These are phyloP conservation scores for Lasiodiplodia theobromae DNA, from an alignment of 2,329 filamentous ascomycete genomes.

Conservation along the genomic window DNA sequence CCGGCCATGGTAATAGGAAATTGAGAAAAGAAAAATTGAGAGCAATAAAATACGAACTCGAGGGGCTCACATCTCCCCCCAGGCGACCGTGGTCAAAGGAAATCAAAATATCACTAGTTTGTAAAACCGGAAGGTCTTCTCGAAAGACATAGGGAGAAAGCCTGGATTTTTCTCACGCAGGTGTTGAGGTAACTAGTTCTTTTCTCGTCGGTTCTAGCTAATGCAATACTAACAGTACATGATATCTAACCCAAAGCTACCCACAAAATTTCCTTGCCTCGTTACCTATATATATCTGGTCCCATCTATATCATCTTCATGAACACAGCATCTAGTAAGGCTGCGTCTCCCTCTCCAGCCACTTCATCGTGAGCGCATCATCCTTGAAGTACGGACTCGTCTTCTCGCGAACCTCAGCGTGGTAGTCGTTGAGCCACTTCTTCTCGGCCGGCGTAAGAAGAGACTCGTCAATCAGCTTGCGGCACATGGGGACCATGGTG, in stretches of 20 bases:
- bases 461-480: constrained; percentile 79
- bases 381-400: constrained; percentile 77
- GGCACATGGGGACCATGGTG: constrained; percentile 95
- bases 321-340: constrained; percentile 57
- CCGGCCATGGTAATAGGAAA: too few relatives aligned
- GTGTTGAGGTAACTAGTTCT: neutral
- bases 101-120: too few relatives aligned
- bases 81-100: too few relatives aligned
- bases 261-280: neutral
- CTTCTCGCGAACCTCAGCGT: constrained; percentile 81
- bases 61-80: too few relatives aligned
- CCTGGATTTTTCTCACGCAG: neutral
- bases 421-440: constrained; percentile 86
- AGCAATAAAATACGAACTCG: too few relatives aligned
- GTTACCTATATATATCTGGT: neutral
- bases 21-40: too few relatives aligned
- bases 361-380: constrained; percentile 74
- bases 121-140: too few relatives aligned
- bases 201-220: neutral
- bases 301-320: neutral
- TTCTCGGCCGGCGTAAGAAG: constrained; percentile 78
- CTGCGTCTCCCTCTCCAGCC: constrained; percentile 87
- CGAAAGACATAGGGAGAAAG: too few relatives aligned
- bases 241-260: constrained; percentile 9
- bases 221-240: constrained; percentile 17